phyloP scores from a whole-genome alignment of 352 stramenopile genomes.

The Phytopythium oedochilum region DNA sequence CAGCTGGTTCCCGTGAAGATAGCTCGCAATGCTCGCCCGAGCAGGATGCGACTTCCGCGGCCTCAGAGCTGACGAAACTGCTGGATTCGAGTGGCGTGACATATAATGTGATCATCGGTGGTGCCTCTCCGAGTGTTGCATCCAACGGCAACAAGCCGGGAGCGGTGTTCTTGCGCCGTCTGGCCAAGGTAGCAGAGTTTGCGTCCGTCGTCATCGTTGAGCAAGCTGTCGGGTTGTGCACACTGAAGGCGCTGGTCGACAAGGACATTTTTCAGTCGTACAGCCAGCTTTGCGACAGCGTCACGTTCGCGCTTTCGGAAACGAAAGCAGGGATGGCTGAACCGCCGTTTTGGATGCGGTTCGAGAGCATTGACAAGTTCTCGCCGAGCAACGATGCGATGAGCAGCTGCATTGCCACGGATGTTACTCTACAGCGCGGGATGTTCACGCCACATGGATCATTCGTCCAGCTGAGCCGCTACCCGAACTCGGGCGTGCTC shows the following conservation, averaged over 20 bases:
- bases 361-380: slow-evolving; percentile 36
- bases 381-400: slow-evolving; percentile 11
- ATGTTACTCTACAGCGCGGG: slow-evolving; percentile 21
- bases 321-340: slow-evolving; percentile 3
- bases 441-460: slow-evolving; percentile 23
- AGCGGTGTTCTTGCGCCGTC: slow-evolving; percentile 6
- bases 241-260: slow-evolving; percentile 19
- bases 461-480: slow-evolving; percentile 26
- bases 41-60: too few relatives aligned
- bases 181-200: slow-evolving; percentile 25
- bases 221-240: slow-evolving; percentile 38
- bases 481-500: slow-evolving; percentile 9
- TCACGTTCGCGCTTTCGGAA: slow-evolving; percentile 21
- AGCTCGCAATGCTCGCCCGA: not conserved
- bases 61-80: not conserved
- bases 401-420: slow-evolving; percentile 14
- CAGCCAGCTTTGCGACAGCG: slow-evolving; percentile 20
- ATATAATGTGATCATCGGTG: slow-evolving; percentile 39
- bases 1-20: not conserved
- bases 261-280: slow-evolving; percentile 37
- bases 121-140: slow-evolving; percentile 13
- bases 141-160: slow-evolving; percentile 11
- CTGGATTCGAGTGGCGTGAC: not conserved
- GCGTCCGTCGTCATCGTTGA: slow-evolving; percentile 30
- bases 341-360: slow-evolving; percentile 38